A percentile compares a stretch with the other conserved stretches of the same genome.
These are phyloP conservation scores for Zymoseptoria crescenta DNA, from an alignment of 2,329 filamentous ascomycete species.

Conservation along the genomic window DNA sequence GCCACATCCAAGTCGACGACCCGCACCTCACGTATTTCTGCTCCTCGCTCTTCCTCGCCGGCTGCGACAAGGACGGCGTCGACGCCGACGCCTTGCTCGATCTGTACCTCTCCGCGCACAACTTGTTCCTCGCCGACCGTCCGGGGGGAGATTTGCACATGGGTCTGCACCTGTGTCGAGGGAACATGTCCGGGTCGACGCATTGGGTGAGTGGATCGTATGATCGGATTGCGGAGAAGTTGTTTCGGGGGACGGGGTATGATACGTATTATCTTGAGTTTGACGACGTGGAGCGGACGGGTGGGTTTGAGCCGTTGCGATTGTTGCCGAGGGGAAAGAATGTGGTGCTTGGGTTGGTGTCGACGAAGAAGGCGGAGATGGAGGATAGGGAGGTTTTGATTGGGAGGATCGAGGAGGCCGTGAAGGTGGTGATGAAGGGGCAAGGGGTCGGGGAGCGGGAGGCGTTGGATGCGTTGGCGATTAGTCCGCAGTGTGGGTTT, in stretches of 20 bases:
- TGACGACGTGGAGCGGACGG: slow-evolving; percentile 24
- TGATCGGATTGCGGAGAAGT: slow-evolving; percentile 23
- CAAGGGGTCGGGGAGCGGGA: slow-evolving; percentile 20
- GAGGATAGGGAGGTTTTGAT: slow-evolving; percentile 20
- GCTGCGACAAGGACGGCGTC: slow-evolving; percentile 15
- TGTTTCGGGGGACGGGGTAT: slow-evolving; percentile 22
- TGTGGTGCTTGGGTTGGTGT: slow-evolving; percentile 27
- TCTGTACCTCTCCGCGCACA: slow-evolving; percentile 19
- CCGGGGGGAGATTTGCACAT: slow-evolving; percentile 17
- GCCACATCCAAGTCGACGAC: slow-evolving; percentile 21
- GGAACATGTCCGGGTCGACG: slow-evolving; percentile 18
- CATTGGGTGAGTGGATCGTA: slow-evolving; percentile 20
- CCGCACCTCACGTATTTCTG: slow-evolving; percentile 24
- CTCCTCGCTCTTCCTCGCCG: slow-evolving; percentile 17
- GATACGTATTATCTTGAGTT: slow-evolving; percentile 28
- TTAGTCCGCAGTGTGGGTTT: slow-evolving; percentile 29
- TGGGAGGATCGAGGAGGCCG: slow-evolving; percentile 20
- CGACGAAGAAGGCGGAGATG: slow-evolving; percentile 26
- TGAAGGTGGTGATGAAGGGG: slow-evolving; percentile 23
- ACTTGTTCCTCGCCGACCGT: slow-evolving; percentile 11
- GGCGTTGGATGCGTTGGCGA: slow-evolving; percentile 22
- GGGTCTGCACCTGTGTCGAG: slow-evolving; percentile 23
- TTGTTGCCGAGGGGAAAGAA: slow-evolving; percentile 27
- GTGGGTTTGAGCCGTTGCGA: slow-evolving; percentile 25
- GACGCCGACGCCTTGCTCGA: slow-evolving; percentile 18